phyloP scores from a whole-genome alignment of 352 stramenopile species.

The Phytopythium sindhum region DNA sequence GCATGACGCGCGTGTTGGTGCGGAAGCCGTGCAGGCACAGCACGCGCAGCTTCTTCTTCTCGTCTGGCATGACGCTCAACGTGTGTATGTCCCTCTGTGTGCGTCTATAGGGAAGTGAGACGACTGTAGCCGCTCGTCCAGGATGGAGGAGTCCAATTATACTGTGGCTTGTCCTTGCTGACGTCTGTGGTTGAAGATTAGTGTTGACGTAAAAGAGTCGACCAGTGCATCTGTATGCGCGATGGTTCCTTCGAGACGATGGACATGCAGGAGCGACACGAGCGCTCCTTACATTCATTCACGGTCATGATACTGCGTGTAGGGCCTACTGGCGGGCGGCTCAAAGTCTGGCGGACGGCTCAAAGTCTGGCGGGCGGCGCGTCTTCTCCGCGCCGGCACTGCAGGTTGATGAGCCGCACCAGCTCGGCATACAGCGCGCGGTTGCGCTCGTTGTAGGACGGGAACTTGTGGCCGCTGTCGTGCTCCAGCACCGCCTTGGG shows the following conservation, averaged over 20 bases:
- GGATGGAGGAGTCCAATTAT: neutral
- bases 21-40: conserved; percentile 56
- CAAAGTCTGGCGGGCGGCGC: neutral
- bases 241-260: neutral
- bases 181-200: neutral
- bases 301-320: no score
- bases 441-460: conserved; percentile 39
- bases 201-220: neutral
- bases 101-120: no score
- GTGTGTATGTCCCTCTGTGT: no score
- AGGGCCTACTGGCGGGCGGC: no score
- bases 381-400: conserved; percentile 11
- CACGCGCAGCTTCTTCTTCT: conserved; percentile 34
- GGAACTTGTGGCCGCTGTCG: conserved; percentile 62
- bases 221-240: neutral
- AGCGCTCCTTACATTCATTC: no score
- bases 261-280: no score
- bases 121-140: no score
- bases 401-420: conserved; percentile 28
- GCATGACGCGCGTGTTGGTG: conserved; percentile 46
- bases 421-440: conserved; percentile 37
- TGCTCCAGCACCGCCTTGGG: conserved; percentile 34
- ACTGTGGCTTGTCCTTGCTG: neutral
- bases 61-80: neutral
- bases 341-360: conserved; percentile 1